phyloP scores from a whole-genome alignment of 495 filamentous ascomycete species.

The Podospora conica region DNA sequence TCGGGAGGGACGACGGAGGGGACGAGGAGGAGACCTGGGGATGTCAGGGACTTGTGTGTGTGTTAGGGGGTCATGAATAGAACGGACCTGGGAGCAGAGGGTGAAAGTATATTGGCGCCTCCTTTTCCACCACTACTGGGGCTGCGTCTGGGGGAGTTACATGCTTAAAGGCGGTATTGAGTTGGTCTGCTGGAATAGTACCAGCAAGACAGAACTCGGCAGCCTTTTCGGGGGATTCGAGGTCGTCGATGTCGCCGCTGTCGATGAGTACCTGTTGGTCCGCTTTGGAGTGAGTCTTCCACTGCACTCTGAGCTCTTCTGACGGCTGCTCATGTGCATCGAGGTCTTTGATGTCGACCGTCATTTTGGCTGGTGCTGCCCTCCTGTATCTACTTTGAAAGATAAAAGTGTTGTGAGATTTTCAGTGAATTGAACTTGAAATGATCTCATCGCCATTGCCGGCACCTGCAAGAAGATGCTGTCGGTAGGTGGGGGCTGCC shows the following conservation, averaged over 20 bases:
- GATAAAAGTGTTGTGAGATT: background rate
- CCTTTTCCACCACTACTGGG: conserved; percentile 18
- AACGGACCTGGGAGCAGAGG: conserved; percentile 35
- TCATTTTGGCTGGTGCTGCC: conserved; percentile 22
- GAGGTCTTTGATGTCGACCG: conserved; percentile 42
- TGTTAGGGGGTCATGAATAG: background rate
- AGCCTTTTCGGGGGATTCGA: conserved; percentile 24
- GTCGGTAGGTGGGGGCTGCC: background rate
- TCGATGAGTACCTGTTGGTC: conserved; percentile 35
- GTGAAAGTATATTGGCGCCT: conserved; percentile 32
- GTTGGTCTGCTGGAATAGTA: conserved; percentile 28
- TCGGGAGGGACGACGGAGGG: conserved; percentile 63
- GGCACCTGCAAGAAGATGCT: background rate
- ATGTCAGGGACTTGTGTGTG: background rate
- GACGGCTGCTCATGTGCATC: conserved; percentile 69
- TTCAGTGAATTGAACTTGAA: background rate
- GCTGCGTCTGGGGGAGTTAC: conserved; percentile 19
- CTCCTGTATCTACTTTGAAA: background rate
- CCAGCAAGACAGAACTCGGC: conserved; percentile 32
- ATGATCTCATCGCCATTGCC: background rate
- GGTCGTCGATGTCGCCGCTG: conserved; percentile 39
- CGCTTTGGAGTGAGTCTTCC: conserved; percentile 49
- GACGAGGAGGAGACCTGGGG: conserved; percentile 64
- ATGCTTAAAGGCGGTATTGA: conserved; percentile 34
- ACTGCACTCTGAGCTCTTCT: conserved; percentile 53